Evolutionary conservation across 345 rosid species (phyloP), one percentile per base, ranked within the genome.

Genomic region (Populus simonii): DNA sequence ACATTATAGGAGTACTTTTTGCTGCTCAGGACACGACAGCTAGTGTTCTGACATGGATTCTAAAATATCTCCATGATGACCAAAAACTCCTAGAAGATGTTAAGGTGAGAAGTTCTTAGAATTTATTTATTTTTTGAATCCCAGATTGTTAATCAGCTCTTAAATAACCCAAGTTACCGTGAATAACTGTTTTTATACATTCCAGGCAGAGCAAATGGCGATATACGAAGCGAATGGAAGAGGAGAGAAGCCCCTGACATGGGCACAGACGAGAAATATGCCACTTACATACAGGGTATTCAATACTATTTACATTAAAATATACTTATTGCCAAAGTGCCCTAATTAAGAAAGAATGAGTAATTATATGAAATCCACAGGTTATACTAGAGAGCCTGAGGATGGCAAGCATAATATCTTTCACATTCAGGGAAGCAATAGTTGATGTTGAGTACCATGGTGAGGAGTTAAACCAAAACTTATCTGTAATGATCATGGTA

Each of bases 391-490:
- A 92, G 89, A 90, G 90, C 59, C 74, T 92, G 73, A 87, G 97
- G 77, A 86, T 89, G 90, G 90, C 92, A 67, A 92, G 92, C 85
- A 84, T 92, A 53, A 89, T 92, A 82, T 89, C 97, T 70, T 92
- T 92, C 84, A 88, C 92, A 16, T 92, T 90, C 63, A 81, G 94
- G 84, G 94, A 92, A 85, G 88, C 94, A 31, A 89, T 88, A 72
- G 85, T 88, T 67, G 94, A 90, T 80, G 92, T 92, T 17, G 90
- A 89, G 78, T 92, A 90, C 78, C 90, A 89, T 33, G 98, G 98
- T 92, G 74, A 76, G 78, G 49, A 59, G 13, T 10, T 8, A 23
- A 8, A 23, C 63, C 25, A 1, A 22, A n/a, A 57, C 27, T n/a
- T 57, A 27, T 57, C 29, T 57, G 29, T 1, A 4, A 57, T n/a